Base-by-base conservation (phyloP, 805 yeast species). In the Yamadazyma scolyti region DNA sequence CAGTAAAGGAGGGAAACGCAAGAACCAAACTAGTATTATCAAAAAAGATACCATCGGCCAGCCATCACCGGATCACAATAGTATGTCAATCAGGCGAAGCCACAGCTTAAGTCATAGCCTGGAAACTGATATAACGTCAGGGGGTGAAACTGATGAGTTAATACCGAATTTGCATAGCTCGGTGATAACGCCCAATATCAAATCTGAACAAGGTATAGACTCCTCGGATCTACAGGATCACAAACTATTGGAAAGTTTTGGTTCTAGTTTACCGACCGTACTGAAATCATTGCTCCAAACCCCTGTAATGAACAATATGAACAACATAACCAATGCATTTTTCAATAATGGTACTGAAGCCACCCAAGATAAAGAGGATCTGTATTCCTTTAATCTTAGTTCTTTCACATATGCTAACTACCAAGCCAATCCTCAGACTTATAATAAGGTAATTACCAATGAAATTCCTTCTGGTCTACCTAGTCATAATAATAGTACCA, bases 1-100 rank as follows among this genome's bases (percentile, higher is more conserved):
- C 20, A 68, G 71, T 34, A 47, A 73, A 33, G 70, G 71, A 10
- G 67, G 69, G 4, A 60, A 55, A 36, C 48, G 19, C n/a, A 22
- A 16, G 13, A 23, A 23, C 19, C 15, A n/a, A n/a, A n/a, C n/a
- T n/a, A n/a, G n/a, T n/a, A n/a, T n/a, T n/a, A n/a, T n/a, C n/a
- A n/a, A n/a, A n/a, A n/a, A n/a, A n/a, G n/a, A n/a, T n/a, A n/a
- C n/a, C n/a, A n/a, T n/a, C n/a, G n/a, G n/a, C n/a, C n/a, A n/a
- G n/a, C n/a, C n/a, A n/a, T n/a, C n/a, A n/a, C n/a, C n/a, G n/a
- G n/a, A n/a, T n/a, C n/a, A n/a, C n/a, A n/a, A n/a, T n/a, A n/a
- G n/a, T n/a, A n/a, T n/a, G n/a, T n/a, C n/a, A n/a, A n/a, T n/a
- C 20, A 19, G 9, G 9, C 10, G 20, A 19, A 9, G 7, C 20